Evolutionary conservation across 192 early-diverging fungal species (phyloP), one percentile per base, ranked within the genome.

Genomic region (Coemansia sp.): DNA sequence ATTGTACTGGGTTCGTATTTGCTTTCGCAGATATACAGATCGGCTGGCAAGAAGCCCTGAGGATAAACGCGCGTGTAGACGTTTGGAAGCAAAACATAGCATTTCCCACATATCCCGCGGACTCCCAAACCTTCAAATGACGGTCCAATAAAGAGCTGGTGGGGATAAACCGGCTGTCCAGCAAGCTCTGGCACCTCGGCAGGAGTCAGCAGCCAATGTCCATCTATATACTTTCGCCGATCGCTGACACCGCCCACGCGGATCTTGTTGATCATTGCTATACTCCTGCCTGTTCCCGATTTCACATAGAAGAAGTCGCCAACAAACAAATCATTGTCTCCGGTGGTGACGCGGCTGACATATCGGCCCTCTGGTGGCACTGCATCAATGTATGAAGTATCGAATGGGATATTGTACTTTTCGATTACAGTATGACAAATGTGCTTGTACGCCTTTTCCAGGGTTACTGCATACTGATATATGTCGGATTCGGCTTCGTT

Each of bases 401-500:
- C 80, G 56, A 83, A 83, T 22, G 76, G 72, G 42, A 83, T 78
- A 3, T 60, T 57, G 55, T 83, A 55, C 61, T 76, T 78, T 48
- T 72, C 62, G 6, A 78, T 41, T 1, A 41, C 57, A 41, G 72
- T 62, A 5, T 70, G 73, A 36, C 81, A 78, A 45, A 73, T 47
- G 15, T 63, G 61, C 63, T 73, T 72, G 62, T 78, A 83, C 46
- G 69, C 68, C 22, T 60, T 73, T 22, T 83, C 81, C 5, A 83
- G 64, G 4, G 40, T 43, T 2, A 78, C 68, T 4, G 94, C 93
- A 76, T 95, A 92, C 43, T 88, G 75, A 66, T 94, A 92, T 5
- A 98, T 85, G 54, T 89, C 88, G 11, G 95, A 97, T 10, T 89
- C 90, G 43, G 90, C 85, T 62, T 88, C 90, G 74, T 98, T 98